A percentile compares a stretch with the other conserved stretches of the same genome.
These are phyloP conservation scores for Diophrys sp. DNA, from an alignment of 73 alveolate species.

Conservation along the genomic window DNA sequence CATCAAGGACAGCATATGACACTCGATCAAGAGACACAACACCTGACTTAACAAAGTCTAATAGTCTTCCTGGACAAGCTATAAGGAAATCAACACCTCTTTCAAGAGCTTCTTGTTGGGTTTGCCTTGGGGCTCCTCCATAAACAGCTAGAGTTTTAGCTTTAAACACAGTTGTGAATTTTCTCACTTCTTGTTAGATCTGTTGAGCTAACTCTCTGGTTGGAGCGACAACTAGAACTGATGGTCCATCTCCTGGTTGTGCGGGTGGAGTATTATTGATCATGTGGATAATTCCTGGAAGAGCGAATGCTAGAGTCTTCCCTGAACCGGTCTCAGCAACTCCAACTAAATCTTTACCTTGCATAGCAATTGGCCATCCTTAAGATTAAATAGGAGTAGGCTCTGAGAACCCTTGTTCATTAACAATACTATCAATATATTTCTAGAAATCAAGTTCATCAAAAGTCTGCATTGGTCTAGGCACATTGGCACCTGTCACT, in stretches of 20 bases:
- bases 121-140: constrained; percentile 89
- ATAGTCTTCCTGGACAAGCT: constrained; percentile 94
- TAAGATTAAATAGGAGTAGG: constrained; percentile 9
- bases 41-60: constrained; percentile 75
- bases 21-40: constrained; percentile 72
- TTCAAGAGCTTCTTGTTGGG: constrained; percentile 74
- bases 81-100: constrained; percentile 91
- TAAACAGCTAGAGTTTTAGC: constrained; percentile 77
- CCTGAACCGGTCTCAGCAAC: constrained; percentile 91
- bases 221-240: constrained; percentile 94
- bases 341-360: constrained; percentile 85
- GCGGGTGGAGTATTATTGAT: constrained; percentile 70
- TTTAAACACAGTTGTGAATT: constrained; percentile 63
- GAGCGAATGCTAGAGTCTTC: constrained; percentile 76
- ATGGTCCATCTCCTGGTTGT: constrained; percentile 96
- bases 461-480: constrained; percentile 7
- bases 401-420: not conserved
- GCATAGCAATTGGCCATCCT: constrained; percentile 73
- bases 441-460: constrained; percentile 11
- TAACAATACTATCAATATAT: not conserved
- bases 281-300: constrained; percentile 83
- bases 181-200: constrained; percentile 62
- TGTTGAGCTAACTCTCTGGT: constrained; percentile 96
- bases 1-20: constrained; percentile 91
- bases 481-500: constrained; percentile 4